A percentile compares a stretch with the other conserved stretches of the same genome.
Evolutionary conservation across 495 filamentous ascomycete species (phyloP).

Genomic region (Hypoxylon intermedium): DNA sequence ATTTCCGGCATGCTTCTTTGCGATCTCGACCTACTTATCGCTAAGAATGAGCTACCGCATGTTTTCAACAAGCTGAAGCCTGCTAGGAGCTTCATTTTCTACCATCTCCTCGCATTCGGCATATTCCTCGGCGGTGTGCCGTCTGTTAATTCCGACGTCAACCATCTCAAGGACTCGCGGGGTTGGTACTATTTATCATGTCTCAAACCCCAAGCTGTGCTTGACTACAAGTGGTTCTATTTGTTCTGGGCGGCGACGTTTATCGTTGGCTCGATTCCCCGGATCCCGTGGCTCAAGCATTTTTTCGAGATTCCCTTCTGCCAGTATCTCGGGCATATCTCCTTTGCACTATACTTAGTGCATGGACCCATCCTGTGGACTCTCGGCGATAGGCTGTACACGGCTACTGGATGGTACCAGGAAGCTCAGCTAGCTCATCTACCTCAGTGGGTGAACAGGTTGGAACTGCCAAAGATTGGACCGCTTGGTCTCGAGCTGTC

Average conservation of each 20-base stretch:
- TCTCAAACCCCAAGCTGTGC: constrained; percentile 60
- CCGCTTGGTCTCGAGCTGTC: constrained; percentile 62
- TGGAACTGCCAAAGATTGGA: constrained; percentile 57
- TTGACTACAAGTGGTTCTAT: constrained; percentile 58
- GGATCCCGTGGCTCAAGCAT: constrained; percentile 52
- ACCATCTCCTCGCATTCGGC: constrained; percentile 52
- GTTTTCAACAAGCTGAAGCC: constrained; percentile 47
- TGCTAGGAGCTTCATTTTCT: constrained; percentile 54
- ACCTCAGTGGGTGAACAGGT: constrained; percentile 52
- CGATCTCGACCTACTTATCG: constrained; percentile 56
- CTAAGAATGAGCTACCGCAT: constrained; percentile 48
- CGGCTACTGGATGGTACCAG: constrained; percentile 57
- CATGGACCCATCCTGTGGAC: constrained; percentile 65
- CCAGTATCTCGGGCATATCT: constrained; percentile 70
- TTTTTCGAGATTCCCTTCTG: constrained; percentile 66
- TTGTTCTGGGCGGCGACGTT: constrained; percentile 60
- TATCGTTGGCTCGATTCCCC: constrained; percentile 60
- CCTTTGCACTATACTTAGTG: constrained; percentile 69
- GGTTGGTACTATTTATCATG: constrained; percentile 57
- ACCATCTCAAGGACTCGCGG: constrained; percentile 44
- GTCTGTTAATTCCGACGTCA: constrained; percentile 42
- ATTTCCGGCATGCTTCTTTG: constrained; percentile 55
- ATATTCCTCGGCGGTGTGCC: constrained; percentile 58
- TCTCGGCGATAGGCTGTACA: constrained; percentile 56
- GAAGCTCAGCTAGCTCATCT: constrained; percentile 47